Conservation (phyloP, 176 grass and related monocot species). For the Phoenix dactylifera region DNA sequence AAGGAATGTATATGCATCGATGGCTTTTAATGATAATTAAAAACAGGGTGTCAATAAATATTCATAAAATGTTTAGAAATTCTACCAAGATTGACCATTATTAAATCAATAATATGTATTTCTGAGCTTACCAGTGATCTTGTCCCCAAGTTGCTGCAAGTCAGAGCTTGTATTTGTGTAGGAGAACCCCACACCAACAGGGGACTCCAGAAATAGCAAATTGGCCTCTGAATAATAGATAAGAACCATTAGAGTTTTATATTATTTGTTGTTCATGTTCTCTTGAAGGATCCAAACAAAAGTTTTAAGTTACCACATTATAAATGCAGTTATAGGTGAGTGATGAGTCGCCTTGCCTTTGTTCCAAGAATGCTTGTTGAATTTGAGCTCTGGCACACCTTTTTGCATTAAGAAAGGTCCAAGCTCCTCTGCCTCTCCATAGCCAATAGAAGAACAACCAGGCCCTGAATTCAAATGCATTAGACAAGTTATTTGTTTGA, state of each 20-base stretch:
- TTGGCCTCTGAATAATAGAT: conserved; percentile 31
- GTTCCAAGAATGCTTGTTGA: conserved; percentile 17
- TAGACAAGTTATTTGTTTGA: neutral
- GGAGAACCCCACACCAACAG: conserved; percentile 7
- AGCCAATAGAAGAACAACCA: conserved; percentile 23
- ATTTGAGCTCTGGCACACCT: neutral
- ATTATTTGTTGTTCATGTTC: too few relatives aligned
- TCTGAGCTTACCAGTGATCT: conserved; percentile 66
- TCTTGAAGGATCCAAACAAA: too few relatives aligned
- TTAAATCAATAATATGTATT: too few relatives aligned
- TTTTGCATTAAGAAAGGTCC: conserved; percentile 13
- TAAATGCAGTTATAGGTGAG: neutral
- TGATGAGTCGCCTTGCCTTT: conserved; percentile 4
- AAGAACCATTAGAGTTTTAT: too few relatives aligned
- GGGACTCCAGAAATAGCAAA: conserved; percentile 2
- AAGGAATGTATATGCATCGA: neutral
- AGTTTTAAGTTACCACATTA: neutral
- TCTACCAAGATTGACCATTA: too few relatives aligned
- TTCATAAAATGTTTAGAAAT: too few relatives aligned
- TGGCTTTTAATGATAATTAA: neutral
- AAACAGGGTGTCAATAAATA: neutral
- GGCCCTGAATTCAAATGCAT: conserved; percentile 7
- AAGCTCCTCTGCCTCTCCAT: conserved; percentile 13
- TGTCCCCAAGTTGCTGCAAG: conserved; percentile 43
- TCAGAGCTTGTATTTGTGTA: conserved; percentile 3